Evolutionary conservation across 495 filamentous ascomycete species (phyloP).

Genomic region (Neurospora cerealis): DNA sequence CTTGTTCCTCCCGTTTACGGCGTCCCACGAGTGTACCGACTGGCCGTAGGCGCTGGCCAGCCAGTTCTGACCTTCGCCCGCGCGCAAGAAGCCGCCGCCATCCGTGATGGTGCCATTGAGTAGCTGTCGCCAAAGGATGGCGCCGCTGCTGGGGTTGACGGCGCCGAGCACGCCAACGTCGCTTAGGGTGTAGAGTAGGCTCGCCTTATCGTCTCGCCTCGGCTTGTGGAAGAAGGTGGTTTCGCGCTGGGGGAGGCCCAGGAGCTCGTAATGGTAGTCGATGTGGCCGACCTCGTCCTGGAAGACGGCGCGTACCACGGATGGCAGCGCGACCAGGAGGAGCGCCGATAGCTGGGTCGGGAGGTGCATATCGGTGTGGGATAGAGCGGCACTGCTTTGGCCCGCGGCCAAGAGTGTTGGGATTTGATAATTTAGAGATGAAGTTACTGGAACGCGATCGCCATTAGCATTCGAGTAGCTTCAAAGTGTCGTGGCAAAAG

Average conservation of each 20-base stretch:
- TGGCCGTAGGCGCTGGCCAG: conserved; percentile 60
- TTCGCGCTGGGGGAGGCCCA: conserved; percentile 69
- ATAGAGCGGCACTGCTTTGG: not conserved
- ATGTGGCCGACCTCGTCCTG: conserved; percentile 82
- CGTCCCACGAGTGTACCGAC: conserved; percentile 72
- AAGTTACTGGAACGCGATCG: not conserved
- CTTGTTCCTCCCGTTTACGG: conserved; percentile 62
- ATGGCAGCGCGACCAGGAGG: conserved; percentile 28
- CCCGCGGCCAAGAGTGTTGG: not conserved
- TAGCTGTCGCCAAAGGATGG: conserved; percentile 76
- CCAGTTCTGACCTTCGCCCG: conserved; percentile 61
- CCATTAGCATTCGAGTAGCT: not conserved
- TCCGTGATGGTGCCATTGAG: conserved; percentile 31
- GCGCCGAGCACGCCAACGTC: conserved; percentile 74
- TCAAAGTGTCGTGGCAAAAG: not conserved
- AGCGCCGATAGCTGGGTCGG: conserved; percentile 1
- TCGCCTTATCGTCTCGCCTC: conserved; percentile 67
- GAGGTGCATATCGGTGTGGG: not conserved
- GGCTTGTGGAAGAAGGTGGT: conserved; percentile 95
- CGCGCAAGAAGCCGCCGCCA: conserved; percentile 50
- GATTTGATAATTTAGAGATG: not conserved
- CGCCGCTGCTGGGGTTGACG: conserved; percentile 77
- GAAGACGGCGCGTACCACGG: conserved; percentile 57
- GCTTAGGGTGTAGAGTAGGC: conserved; percentile 82
- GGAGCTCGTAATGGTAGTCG: conserved; percentile 86